A percentile compares a stretch with the other conserved stretches of the same genome.
Evolutionary conservation across 2,329 filamentous ascomycete species (phyloP).

Genomic region (Pestalotiopsis fici): DNA sequence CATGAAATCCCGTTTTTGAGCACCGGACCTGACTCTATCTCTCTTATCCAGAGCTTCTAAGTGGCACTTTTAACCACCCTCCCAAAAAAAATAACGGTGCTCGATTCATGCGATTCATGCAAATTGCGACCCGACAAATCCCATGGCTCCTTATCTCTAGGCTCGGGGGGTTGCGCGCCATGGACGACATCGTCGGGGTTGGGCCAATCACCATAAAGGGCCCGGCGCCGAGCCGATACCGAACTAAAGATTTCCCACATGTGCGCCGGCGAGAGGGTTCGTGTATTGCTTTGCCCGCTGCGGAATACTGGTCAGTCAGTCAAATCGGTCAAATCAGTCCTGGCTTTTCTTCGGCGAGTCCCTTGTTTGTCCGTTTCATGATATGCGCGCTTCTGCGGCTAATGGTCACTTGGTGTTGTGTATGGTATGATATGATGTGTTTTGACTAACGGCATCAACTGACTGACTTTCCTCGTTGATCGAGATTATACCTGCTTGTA

Average conservation of each 20-base stretch:
- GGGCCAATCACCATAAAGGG: not conserved
- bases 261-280: not conserved
- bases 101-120: not conserved
- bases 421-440: not conserved
- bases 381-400: not conserved
- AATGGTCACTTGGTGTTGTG: not conserved
- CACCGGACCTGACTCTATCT: not conserved
- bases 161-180: not conserved
- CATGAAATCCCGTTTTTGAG: not conserved
- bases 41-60: not conserved
- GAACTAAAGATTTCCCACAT: not conserved
- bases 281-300: not conserved
- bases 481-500: no score
- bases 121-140: not conserved
- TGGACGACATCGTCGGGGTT: not conserved
- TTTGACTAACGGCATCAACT: no score
- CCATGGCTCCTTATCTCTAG: not conserved
- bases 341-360: not conserved
- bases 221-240: not conserved
- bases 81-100: not conserved
- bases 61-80: not conserved
- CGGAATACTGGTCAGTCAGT: not conserved
- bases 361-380: not conserved
- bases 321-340: no score
- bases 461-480: no score